Evolutionary conservation across 345 rosid genomes (phyloP).

Genomic region (Eucalyptus microcorys): DNA sequence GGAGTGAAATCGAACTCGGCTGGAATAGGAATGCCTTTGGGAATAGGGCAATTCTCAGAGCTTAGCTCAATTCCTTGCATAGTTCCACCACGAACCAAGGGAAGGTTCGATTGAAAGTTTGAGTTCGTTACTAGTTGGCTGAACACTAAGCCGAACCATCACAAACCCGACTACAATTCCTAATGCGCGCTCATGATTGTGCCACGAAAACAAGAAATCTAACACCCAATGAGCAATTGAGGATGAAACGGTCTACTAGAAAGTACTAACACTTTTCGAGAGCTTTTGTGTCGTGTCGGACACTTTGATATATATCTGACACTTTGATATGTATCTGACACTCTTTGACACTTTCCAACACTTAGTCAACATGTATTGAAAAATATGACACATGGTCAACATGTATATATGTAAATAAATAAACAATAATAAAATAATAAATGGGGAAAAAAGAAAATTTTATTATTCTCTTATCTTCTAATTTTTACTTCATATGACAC

Average conservation of each 20-base stretch:
- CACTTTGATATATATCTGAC: rapidly evolving
- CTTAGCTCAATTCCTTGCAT: background rate
- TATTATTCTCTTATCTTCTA: too few relatives aligned
- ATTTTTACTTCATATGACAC: too few relatives aligned
- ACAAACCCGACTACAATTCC: background rate
- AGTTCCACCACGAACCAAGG: background rate
- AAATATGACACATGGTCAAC: too few relatives aligned
- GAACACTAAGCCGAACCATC: background rate
- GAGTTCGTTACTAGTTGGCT: background rate
- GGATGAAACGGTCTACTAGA: background rate
- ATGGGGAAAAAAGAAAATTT: too few relatives aligned
- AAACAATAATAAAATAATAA: too few relatives aligned
- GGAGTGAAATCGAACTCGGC: background rate
- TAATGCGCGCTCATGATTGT: background rate
- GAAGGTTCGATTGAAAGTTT: background rate
- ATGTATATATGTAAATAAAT: too few relatives aligned
- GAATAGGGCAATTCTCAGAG: background rate
- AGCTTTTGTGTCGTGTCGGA: rapidly evolving
- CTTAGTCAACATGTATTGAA: too few relatives aligned
- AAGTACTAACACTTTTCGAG: too few relatives aligned
- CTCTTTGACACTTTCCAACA: too few relatives aligned
- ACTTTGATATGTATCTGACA: rapidly evolving
- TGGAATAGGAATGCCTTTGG: background rate
- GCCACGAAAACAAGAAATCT: background rate
- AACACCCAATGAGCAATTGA: background rate